Evolutionary conservation across 257 asterid species (phyloP).

Genomic region (Solanum stenotomum): DNA sequence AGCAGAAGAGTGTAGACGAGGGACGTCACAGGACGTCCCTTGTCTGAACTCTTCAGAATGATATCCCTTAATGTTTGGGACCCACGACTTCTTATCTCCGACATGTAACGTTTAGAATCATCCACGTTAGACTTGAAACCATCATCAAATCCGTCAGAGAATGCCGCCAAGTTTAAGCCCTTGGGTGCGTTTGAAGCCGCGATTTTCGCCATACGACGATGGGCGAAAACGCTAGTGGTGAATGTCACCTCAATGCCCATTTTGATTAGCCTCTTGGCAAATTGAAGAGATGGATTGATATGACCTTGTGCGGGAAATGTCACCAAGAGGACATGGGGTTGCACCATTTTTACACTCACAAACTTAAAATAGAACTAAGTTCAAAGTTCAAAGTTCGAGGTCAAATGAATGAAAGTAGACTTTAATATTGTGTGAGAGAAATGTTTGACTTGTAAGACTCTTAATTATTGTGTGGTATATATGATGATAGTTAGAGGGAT

Average conservation of each 20-base stretch:
- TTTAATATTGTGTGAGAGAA: neutral
- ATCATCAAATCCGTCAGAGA: slow-evolving; percentile 17
- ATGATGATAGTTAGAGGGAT: neutral
- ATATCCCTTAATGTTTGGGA: slow-evolving; percentile 6
- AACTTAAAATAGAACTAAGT: neutral
- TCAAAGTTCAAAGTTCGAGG: neutral
- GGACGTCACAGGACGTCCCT: slow-evolving; percentile 11
- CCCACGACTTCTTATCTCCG: slow-evolving; percentile 8
- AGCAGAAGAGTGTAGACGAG: slow-evolving; percentile 16
- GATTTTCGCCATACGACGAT: neutral
- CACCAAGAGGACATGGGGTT: slow-evolving; percentile 12
- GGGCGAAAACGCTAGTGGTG: slow-evolving; percentile 6
- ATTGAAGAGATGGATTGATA: slow-evolving; percentile 19
- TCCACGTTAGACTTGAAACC: neutral
- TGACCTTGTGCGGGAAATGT: slow-evolving; percentile 27
- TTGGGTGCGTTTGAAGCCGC: neutral
- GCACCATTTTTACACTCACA: neutral
- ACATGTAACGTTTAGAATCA: slow-evolving; percentile 4
- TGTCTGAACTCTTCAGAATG: neutral
- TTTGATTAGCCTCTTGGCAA: slow-evolving; percentile 11
- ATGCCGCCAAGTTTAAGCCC: slow-evolving; percentile 8
- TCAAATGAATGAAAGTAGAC: neutral
- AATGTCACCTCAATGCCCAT: slow-evolving; percentile 15
- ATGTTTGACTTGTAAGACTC: neutral
- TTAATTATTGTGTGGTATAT: neutral